A percentile compares a stretch with the other conserved stretches of the same genome.
Evolutionary conservation across 768 basidiomycete species (phyloP).

Genomic region (Hysterangium stoloniferum): DNA sequence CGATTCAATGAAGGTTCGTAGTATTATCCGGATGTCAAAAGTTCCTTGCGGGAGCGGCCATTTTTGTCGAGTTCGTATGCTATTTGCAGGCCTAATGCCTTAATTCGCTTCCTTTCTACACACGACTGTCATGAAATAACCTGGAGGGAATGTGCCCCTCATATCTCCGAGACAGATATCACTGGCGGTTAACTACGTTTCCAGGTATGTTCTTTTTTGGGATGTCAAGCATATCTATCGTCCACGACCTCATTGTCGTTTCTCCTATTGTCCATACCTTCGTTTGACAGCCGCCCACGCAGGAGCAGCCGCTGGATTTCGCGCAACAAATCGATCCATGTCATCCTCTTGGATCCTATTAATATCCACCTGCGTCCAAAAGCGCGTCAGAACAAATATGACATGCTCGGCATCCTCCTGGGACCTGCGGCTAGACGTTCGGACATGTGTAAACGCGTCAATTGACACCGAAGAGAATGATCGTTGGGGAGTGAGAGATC

Average conservation of each 20-base stretch:
- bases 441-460: background rate
- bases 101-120: slow-evolving; percentile 1
- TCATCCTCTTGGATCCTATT: slow-evolving; percentile 82
- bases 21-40: background rate
- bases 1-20: background rate
- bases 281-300: slow-evolving; percentile 66
- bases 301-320: slow-evolving; percentile 51
- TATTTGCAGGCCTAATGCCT: background rate
- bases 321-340: slow-evolving; percentile 68
- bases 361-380: slow-evolving; percentile 78
- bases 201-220: background rate
- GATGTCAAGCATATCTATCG: background rate
- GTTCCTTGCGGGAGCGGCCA: background rate
- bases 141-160: background rate
- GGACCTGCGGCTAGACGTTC: slow-evolving; percentile 45
- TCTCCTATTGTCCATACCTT: slow-evolving; percentile 12
- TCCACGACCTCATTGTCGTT: background rate
- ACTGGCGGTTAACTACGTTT: background rate
- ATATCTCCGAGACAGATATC: background rate
- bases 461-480: background rate
- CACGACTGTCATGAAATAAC: background rate
- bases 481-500: slow-evolving; percentile 19
- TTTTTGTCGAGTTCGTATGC: background rate
- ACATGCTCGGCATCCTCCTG: slow-evolving; percentile 78
- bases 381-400: slow-evolving; percentile 56